phyloP scores from a whole-genome alignment of 2,329 filamentous ascomycete species.

The Aspergillus puulaauensis region DNA sequence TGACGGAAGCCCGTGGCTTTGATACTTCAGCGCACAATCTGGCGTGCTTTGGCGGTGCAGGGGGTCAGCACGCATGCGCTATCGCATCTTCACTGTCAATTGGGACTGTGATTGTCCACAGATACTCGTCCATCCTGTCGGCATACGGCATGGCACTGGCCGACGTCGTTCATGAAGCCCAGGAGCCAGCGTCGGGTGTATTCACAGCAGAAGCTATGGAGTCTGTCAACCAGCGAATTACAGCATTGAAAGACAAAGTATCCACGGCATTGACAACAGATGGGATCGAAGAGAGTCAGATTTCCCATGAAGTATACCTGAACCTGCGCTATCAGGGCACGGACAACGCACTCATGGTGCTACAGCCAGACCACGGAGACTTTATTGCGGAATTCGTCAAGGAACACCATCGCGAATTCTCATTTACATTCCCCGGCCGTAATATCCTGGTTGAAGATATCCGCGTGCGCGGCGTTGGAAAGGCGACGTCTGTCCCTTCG shows the following conservation, averaged over 20 bases:
- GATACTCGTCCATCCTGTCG: conserved; percentile 87
- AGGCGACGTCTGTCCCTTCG: conserved; percentile 62
- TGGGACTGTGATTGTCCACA: conserved; percentile 79
- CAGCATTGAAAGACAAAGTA: conserved; percentile 45
- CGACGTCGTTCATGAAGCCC: conserved; percentile 87
- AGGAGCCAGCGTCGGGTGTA: conserved; percentile 52
- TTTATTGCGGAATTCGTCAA: conserved; percentile 76
- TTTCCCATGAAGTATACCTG: conserved; percentile 46
- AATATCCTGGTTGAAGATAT: conserved; percentile 90
- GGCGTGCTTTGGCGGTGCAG: conserved; percentile 88
- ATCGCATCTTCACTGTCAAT: conserved; percentile 85
- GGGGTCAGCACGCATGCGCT: conserved; percentile 88
- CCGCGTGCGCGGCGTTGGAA: conserved; percentile 67
- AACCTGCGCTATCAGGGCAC: conserved; percentile 53
- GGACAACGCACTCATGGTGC: conserved; percentile 51
- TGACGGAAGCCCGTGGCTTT: conserved; percentile 89
- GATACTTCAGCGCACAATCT: conserved; percentile 85
- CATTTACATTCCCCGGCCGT: conserved; percentile 74
- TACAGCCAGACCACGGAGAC: conserved; percentile 70
- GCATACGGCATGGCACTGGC: conserved; percentile 92
- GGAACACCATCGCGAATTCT: conserved; percentile 85
- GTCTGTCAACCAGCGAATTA: conserved; percentile 25
- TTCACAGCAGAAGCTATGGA: conserved; percentile 49
- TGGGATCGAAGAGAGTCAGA: conserved; percentile 32
- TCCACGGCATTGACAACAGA: conserved; percentile 13